Conservation (phyloP, 176 grass and related monocot genomes). For the Oryza glaberrima region DNA sequence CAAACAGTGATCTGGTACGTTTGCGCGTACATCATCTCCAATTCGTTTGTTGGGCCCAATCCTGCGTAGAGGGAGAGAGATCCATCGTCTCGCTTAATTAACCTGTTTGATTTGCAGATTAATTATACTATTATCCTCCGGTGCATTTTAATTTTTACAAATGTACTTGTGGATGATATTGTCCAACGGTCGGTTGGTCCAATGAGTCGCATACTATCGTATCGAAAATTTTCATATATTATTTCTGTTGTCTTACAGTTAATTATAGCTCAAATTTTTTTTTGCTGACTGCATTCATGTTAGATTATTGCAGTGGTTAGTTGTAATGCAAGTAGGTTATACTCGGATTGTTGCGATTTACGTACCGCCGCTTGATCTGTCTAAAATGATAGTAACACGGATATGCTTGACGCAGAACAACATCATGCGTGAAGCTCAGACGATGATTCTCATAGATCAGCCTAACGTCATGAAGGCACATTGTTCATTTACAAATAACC, state of each 20-base stretch:
- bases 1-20: slow-evolving; percentile 84
- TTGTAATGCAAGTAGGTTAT: not conserved
- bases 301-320: not conserved
- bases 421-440: slow-evolving; percentile 94
- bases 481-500: slow-evolving; percentile 80
- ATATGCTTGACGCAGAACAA: slow-evolving; percentile 62
- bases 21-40: not conserved
- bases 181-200: not conserved
- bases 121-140: not conserved
- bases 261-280: not conserved
- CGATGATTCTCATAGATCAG: slow-evolving; percentile 90
- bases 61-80: not conserved
- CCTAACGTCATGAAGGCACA: slow-evolving; percentile 90
- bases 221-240: not conserved
- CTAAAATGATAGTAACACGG: not conserved
- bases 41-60: not conserved
- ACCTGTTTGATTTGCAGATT: not conserved
- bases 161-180: not conserved
- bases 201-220: not conserved
- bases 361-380: not conserved
- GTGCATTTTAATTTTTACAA: not conserved
- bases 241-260: not conserved
- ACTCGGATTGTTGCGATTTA: not conserved
- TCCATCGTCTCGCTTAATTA: not conserved
- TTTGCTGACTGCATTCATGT: not conserved